Evolutionary conservation across 805 yeast species (phyloP), one percentile per base, ranked within the genome.

Genomic region (Yamadazyma scolyti): DNA sequence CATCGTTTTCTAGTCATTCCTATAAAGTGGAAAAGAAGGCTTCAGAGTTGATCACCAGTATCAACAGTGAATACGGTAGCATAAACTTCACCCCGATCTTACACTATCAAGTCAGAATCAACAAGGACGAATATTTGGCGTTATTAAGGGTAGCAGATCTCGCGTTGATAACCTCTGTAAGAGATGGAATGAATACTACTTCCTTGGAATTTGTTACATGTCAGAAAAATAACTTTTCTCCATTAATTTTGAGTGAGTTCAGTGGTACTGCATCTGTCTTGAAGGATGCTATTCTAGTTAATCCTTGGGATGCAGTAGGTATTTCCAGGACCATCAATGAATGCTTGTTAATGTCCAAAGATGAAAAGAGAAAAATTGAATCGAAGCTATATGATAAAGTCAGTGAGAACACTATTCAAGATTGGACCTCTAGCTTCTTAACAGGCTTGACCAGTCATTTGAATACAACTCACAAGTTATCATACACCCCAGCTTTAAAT

Each of bases 121-220:
- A 81, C 20, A 79, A 82, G 43, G 93, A 82, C 36, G 97, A 90
- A 56, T 93, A 93, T 56, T 67, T 83, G 37, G 96, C 97, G 0
- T 62, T 93, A 28, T 63, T 93, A 34, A 71, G 96, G 40, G 89
- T 77, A 10, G 97, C 97, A 0, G 97, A 93, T 51, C 63, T 93
- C 43, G 89, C 95, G 17, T 60, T 93, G 33, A 84, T 88, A 41
- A 87, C 97, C 0, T 80, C 95, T 2, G 80, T 90, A 17, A 77
- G 98, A 53, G 98, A 93, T 55, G 97, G 97, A 35, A 88, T 90
- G 82, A 90, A 88, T 61, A 87, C 97, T 4, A 93, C 97, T 2
- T 86, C 96, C 1, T 63, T 90, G 37, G 98, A 93, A 57, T 93
- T 77, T 55, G 93, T 89, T 26, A 78, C 89, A 25, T 85, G 96